phyloP scores from a whole-genome alignment of 2,329 filamentous ascomycete species.

The Diplodia intermedia region DNA sequence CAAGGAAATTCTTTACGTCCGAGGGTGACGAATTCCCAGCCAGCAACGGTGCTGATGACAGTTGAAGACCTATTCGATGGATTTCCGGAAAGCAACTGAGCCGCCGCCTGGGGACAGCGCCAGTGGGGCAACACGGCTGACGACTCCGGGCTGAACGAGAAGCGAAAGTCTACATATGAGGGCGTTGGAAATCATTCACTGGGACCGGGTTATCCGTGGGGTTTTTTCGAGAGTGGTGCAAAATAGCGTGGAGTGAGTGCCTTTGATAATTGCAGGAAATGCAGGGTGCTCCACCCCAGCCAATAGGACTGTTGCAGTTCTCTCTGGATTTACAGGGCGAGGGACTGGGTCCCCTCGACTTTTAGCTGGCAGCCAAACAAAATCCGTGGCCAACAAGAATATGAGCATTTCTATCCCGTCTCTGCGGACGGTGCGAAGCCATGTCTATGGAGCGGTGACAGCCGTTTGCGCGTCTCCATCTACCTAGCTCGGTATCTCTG shows the following conservation, averaged over 20 bases:
- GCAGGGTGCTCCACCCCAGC: neutral
- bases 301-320: constrained; percentile 19
- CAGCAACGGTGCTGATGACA: constrained; percentile 1
- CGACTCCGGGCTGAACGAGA: neutral
- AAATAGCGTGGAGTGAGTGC: constrained; percentile 7
- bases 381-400: neutral
- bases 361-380: neutral
- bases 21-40: neutral
- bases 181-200: neutral
- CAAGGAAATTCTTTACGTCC: constrained; percentile 23
- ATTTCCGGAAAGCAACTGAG: neutral
- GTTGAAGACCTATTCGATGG: neutral
- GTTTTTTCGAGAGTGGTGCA: neutral
- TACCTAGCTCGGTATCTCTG: neutral
- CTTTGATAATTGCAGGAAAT: neutral
- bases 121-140: too few relatives aligned
- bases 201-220: neutral
- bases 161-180: neutral
- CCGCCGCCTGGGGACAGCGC: neutral
- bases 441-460: neutral
- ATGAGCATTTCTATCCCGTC: neutral
- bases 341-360: neutral
- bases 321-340: neutral
- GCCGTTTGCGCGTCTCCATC: neutral
- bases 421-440: neutral